Evolutionary conservation across 345 rosid genomes (phyloP).

Genomic region (Ceriops decandra): DNA sequence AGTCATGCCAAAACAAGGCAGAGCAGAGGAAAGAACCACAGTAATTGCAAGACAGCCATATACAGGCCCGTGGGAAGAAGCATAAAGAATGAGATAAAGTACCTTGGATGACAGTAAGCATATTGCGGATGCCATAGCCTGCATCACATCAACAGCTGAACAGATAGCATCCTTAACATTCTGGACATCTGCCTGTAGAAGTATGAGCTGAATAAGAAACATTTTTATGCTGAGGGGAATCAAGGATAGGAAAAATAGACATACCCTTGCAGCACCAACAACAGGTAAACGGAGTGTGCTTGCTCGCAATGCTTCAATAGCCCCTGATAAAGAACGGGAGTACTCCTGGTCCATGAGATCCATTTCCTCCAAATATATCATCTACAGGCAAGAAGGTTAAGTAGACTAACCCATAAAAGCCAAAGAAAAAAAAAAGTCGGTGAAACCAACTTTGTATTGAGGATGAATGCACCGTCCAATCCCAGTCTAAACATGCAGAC

Average conservation of each 20-base stretch:
- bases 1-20: no score
- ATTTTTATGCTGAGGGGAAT: background rate
- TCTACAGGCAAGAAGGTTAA: conserved; percentile 39
- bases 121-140: conserved; percentile 78
- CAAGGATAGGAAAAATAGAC: background rate
- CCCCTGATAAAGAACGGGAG: conserved; percentile 64
- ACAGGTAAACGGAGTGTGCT: conserved; percentile 91
- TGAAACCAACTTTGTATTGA: background rate
- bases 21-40: no score
- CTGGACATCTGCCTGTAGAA: conserved; percentile 65
- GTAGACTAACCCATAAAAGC: conserved; percentile 5
- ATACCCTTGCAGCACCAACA: conserved; percentile 73
- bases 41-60: no score
- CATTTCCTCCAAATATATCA: conserved; percentile 61
- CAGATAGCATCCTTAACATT: conserved; percentile 69
- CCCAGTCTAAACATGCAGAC: no score
- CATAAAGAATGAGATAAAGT: background rate
- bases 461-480: no score
- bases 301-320: conserved; percentile 68
- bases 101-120: conserved; percentile 68
- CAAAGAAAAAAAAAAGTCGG: background rate
- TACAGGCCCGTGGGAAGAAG: background rate
- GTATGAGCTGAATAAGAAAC: conserved; percentile 2
- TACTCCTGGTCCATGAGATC: conserved; percentile 51
- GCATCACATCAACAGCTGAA: conserved; percentile 90